Base-by-base conservation (phyloP, 2,329 filamentous ascomycete species). In the Xylaria sp. region DNA sequence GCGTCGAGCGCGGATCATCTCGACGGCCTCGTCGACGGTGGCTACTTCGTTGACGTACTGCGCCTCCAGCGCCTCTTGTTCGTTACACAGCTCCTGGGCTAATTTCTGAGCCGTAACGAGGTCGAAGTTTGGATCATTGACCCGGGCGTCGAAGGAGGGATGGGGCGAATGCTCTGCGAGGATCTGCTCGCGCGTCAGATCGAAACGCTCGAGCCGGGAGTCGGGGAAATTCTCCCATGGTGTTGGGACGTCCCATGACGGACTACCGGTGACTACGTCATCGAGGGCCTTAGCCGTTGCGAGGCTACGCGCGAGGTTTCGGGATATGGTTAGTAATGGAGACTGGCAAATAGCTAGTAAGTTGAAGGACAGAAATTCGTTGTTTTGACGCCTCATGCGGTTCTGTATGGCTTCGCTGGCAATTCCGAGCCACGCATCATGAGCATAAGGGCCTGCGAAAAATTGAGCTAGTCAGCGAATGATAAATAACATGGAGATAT, bases 271-370 rank as follows among this genome's bases (percentile, higher is more conserved):
- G 6, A 88, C 81, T 7, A 79, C 79, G 0, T 75, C 69, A 59
- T 83, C 76, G 1, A 89, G 75, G 34, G 75, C 74, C 7, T 76
- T 71, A 37, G 87, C 70, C 20, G 79, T 78, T 71, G 83, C 78
- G 65, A 85, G 75, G 55, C 82, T 83, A 28, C 75, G 69, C 1
- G 83, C 82, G 25, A 90, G 82, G 5, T 80, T 81, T 78, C 68
- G 87, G 67, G 77, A 83, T 12, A 90, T 81, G 2, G 81, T 78
- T 13, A 81, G 75, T 1, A 92, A 79, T 0, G 92, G 90, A 66
- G 91, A 91, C 66, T 88, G 87, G 71, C 91, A 91, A 1, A 97
- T 82, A 28, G 93, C 90, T 58, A 97, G 84, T 46, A 97, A 87
- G 71, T 89, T 94, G 81, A 94, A 97, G n/a, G 90, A 87, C 37